Percentiles rank a stretch among this genome's conserved stretches.
Evolutionary conservation across 225 moss, liverwort and hornwort species (phyloP).

Genomic region (Neckera pumila): DNA sequence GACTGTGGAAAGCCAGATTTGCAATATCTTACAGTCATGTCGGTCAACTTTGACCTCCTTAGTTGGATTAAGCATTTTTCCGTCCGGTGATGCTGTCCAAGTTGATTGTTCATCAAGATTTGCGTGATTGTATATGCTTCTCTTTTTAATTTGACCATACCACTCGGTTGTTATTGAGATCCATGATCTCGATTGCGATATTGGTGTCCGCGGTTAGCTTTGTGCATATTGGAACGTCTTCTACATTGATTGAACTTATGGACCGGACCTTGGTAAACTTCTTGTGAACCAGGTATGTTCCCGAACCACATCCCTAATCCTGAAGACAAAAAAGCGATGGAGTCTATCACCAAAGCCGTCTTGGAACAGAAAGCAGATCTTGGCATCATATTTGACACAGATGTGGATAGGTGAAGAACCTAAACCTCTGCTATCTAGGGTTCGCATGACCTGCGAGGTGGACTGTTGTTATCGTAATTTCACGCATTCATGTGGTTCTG

Average conservation of each 20-base stretch:
- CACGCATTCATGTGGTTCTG: not conserved
- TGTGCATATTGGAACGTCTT: not conserved
- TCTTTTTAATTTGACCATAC: not conserved
- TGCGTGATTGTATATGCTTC: not conserved
- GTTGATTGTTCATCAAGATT: not conserved
- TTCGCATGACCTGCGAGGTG: not conserved
- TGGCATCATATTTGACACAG: constrained; percentile 97
- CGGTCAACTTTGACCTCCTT: not conserved
- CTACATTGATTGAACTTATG: not conserved
- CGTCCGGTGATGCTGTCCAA: not conserved
- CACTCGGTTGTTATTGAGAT: not conserved
- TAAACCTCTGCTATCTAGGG: not conserved
- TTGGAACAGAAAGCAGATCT: constrained; percentile 88
- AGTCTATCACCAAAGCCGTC: constrained; percentile 77
- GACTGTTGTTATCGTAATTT: not conserved
- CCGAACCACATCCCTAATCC: constrained; percentile 97
- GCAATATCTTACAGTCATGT: not conserved
- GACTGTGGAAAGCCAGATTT: not conserved
- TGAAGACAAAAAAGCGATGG: constrained; percentile 85
- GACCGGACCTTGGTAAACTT: not conserved
- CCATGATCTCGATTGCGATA: not conserved
- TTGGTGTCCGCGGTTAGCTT: not conserved
- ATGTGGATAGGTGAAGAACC: constrained; percentile 69
- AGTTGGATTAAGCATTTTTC: not conserved
- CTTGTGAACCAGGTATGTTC: constrained; percentile 66